Conservation (phyloP, 257 asterid genomes). For the Primulina tabacum region DNA sequence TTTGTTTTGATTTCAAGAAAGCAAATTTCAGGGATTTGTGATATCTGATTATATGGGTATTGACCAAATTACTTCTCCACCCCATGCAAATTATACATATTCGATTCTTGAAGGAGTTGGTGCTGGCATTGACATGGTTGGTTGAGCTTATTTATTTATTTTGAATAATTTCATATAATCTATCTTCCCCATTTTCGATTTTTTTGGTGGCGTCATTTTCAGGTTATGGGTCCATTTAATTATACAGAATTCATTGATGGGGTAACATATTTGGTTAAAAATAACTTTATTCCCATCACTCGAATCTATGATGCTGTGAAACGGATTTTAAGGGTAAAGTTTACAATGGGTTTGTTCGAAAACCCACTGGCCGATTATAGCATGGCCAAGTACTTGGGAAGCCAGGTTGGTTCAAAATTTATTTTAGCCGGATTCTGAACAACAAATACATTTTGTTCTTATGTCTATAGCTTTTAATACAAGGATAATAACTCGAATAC, state of each 20-base stretch:
- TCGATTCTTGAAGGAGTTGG: conserved; percentile 38
- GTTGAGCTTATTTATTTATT: conserved; percentile 5
- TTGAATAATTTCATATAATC: neutral
- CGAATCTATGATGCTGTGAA: conserved; percentile 49
- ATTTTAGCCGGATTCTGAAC: neutral
- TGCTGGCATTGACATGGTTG: conserved; percentile 64
- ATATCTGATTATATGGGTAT: conserved; percentile 54
- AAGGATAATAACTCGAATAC: neutral
- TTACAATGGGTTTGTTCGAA: conserved; percentile 47
- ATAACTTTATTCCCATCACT: conserved; percentile 28
- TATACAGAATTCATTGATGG: conserved; percentile 43
- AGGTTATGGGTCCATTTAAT: conserved; percentile 47
- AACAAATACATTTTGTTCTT: neutral
- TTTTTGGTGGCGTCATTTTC: conserved; percentile 1
- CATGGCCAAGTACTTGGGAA: conserved; percentile 40
- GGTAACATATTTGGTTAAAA: conserved; percentile 34
- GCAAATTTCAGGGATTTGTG: conserved; percentile 46
- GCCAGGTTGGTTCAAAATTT: conserved; percentile 25
- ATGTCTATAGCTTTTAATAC: neutral
- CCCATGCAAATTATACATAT: conserved; percentile 44
- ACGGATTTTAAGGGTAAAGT: conserved; percentile 48
- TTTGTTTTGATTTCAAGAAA: neutral
- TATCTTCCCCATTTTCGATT: too few species aligned
- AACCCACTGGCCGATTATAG: conserved; percentile 39
- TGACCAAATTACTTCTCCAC: conserved; percentile 43